A percentile compares a stretch with the other conserved stretches of the same genome.
Evolutionary conservation across 805 yeast species (phyloP).

Genomic region (Pichia kluyveri): DNA sequence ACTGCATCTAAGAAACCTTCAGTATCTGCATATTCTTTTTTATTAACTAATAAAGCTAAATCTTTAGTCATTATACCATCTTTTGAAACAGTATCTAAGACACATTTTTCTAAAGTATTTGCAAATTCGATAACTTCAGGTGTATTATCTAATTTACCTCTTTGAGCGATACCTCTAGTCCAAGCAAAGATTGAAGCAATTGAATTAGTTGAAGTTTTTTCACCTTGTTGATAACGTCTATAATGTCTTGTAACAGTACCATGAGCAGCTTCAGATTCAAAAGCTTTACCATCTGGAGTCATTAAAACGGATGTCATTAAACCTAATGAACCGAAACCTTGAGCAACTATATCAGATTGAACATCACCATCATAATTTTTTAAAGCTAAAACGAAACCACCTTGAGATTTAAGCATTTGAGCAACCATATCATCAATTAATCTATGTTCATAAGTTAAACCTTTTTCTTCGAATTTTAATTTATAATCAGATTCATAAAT

Average conservation of each 20-base stretch:
- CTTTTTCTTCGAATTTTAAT: conserved; percentile 45
- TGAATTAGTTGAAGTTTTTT: conserved; percentile 77
- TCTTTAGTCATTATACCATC: conserved; percentile 81
- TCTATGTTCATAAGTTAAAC: conserved; percentile 71
- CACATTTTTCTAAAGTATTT: conserved; percentile 52
- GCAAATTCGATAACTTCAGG: conserved; percentile 66
- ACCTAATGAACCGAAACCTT: conserved; percentile 79
- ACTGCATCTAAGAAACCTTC: conserved; percentile 74
- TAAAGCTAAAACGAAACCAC: conserved; percentile 74
- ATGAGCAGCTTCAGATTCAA: conserved; percentile 81
- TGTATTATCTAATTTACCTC: conserved; percentile 69
- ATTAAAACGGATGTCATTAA: conserved; percentile 77
- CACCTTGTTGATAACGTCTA: conserved; percentile 74
- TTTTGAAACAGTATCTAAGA: conserved; percentile 61
- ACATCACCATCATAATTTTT: conserved; percentile 86
- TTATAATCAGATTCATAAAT: conserved; percentile 53
- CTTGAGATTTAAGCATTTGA: conserved; percentile 78
- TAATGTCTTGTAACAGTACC: conserved; percentile 84
- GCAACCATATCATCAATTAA: conserved; percentile 85
- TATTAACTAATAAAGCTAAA: conserved; percentile 56
- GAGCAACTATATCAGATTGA: conserved; percentile 78
- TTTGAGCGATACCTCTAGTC: conserved; percentile 76
- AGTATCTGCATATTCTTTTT: conserved; percentile 61
- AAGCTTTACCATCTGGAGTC: conserved; percentile 82
- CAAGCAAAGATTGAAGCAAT: conserved; percentile 82